Percentiles rank a stretch among this genome's conserved stretches.
Conservation (phyloP, 768 basidiomycete species). For the Piloderma croceum region DNA sequence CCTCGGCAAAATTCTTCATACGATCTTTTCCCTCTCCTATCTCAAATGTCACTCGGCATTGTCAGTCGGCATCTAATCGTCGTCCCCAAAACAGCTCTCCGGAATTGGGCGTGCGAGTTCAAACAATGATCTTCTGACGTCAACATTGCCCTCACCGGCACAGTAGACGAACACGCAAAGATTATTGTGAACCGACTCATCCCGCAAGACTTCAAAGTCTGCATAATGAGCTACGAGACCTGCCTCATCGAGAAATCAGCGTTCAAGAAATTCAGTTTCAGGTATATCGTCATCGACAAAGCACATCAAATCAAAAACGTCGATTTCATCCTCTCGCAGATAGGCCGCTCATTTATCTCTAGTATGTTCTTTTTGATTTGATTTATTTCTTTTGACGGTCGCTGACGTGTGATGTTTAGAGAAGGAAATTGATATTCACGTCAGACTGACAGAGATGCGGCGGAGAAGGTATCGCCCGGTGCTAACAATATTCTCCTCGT, state of each 20-base stretch:
- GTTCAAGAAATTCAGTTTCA: slow-evolving; percentile 91
- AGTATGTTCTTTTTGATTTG: slow-evolving; percentile 40
- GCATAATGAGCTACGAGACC: slow-evolving; percentile 95
- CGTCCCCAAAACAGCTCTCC: slow-evolving; percentile 96
- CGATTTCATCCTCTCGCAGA: slow-evolving; percentile 90
- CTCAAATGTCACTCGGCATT: slow-evolving; percentile 76
- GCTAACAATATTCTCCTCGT: too few species aligned
- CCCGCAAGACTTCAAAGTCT: slow-evolving; percentile 85
- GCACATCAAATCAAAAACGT: slow-evolving; percentile 99
- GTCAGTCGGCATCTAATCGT: slow-evolving; percentile 89
- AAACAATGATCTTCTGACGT: slow-evolving; percentile 87
- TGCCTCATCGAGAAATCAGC: slow-evolving; percentile 92
- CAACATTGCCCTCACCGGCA: slow-evolving; percentile 76
- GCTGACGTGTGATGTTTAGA: slow-evolving; percentile 39
- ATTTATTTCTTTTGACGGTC: background rate
- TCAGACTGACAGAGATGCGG: slow-evolving; percentile 96
- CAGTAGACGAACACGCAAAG: slow-evolving; percentile 83
- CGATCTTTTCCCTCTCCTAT: slow-evolving; percentile 94
- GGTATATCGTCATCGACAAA: slow-evolving; percentile 98
- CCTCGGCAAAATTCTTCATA: slow-evolving; percentile 96
- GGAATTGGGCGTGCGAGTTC: slow-evolving; percentile 97
- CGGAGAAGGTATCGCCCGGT: slow-evolving; percentile 96
- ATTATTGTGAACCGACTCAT: slow-evolving; percentile 76
- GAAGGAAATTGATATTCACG: slow-evolving; percentile 98
- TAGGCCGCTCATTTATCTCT: slow-evolving; percentile 85